phyloP scores from a whole-genome alignment of 805 yeast species.

The Ogataea corticis region DNA sequence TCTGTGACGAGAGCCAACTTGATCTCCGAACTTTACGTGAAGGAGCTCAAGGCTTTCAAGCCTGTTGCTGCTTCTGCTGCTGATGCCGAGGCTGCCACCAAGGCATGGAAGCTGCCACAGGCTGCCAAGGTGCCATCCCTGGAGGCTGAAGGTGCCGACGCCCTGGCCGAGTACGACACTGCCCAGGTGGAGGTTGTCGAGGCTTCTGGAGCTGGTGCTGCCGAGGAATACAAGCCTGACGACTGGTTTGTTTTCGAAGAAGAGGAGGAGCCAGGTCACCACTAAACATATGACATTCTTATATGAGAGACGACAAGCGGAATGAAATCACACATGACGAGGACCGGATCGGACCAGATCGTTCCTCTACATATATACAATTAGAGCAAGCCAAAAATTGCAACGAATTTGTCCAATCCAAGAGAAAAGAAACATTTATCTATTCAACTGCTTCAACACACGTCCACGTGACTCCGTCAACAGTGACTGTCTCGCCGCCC shows the following conservation, averaged over 20 bases:
- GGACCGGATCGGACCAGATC: neutral
- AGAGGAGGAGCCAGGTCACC: conserved; percentile 52
- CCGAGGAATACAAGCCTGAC: conserved; percentile 51
- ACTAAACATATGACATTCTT: conserved; percentile 31
- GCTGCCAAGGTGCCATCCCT: conserved; percentile 74
- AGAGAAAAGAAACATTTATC: neutral
- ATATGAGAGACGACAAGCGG: conserved; percentile 1
- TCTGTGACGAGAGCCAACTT: conserved; percentile 45
- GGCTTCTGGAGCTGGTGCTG: conserved; percentile 43
- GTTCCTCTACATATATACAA: conserved; percentile 7
- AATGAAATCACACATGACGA: conserved; percentile 1
- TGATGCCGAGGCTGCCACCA: conserved; percentile 77
- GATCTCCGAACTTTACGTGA: conserved; percentile 81
- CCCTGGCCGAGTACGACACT: conserved; percentile 66
- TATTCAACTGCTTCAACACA: conserved; percentile 19
- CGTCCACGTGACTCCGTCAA: conserved; percentile 23
- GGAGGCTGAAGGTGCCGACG: conserved; percentile 67
- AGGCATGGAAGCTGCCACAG: conserved; percentile 79
- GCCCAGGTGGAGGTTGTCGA: conserved; percentile 74
- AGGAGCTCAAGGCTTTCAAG: conserved; percentile 86
- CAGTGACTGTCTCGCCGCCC: conserved; percentile 12
- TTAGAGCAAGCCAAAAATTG: conserved; percentile 5
- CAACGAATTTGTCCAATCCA: neutral
- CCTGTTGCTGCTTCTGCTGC: conserved; percentile 71
- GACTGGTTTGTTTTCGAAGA: conserved; percentile 85